Base-by-base conservation (phyloP, 2,329 filamentous ascomycete genomes). In the Westerdykella ornata region DNA sequence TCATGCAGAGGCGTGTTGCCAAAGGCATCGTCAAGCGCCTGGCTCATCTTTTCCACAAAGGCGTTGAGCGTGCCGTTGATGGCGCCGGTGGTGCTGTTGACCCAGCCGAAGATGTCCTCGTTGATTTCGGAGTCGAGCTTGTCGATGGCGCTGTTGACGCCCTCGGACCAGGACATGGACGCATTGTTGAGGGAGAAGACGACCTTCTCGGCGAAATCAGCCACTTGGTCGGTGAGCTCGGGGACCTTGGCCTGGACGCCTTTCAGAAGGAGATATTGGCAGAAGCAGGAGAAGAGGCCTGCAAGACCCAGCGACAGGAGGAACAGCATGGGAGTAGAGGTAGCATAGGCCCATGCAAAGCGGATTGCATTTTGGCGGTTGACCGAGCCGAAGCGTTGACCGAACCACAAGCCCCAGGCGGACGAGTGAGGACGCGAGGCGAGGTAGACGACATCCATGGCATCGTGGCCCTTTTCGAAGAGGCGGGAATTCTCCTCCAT, bases 361-460 rank as follows among this genome's bases (percentile, higher is more conserved):
- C 89, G 81, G 8, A 81, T 75, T 32, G 95, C 74, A 35, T 85
- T 77, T 63, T 88, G 82, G 38, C 78, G 76, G 52, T 82, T 75
- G 57, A 67, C 67, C 68, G 65, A 77, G 39, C 76, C 77, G 67
- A 90, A 81, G 43, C 72, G 75, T 38, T 75, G 76, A 5, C 85
- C 79, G 15, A 85, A 53, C 66, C 77, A 82, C 61, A 95, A 76
- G 31, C 89, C 90, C 19, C 76, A 69, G 2, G 75, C 74, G 1
- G 87, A 79, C 1, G 88, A 86, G 53, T 83, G 80, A 1, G 90
- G 88, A 16, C 88, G 80, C 26, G 87, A 89, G 22, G 84, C 81
- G 51, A 96, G 84, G 67, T 96, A 94, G 32, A 94, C 79, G 28
- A 89, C 81, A 60, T 97, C 90, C 75, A 95, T 81, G 1, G 84